Evolutionary conservation across 441 rosid genomes (phyloP), one percentile per base, ranked within the genome.

Genomic region (Erysimum pusillum): DNA sequence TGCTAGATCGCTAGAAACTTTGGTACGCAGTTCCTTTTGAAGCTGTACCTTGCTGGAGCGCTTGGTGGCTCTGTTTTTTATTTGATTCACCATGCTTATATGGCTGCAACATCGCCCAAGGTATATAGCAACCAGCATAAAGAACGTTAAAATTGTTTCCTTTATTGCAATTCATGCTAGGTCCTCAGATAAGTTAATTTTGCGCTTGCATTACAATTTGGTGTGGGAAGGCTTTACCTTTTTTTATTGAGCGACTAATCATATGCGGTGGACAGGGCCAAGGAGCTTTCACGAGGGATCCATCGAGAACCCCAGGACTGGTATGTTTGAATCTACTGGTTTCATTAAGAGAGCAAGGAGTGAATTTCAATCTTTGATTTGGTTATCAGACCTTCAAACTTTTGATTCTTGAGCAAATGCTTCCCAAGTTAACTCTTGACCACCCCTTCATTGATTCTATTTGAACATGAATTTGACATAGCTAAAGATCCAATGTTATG

Each of bases 31-130:
- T 90, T 78, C 80, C 82, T 91, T 76, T 83, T 95, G 75, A 90
- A 88, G 83, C 80, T 95, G 82, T 93, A 93, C 81, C 39, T 95
- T 22, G 96, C 96, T 34, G 97, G 98, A 56, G 97, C 96, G 36
- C 69, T 90, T 70, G 99, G 97, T 72, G 99, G 99, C 36, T 88
- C 99, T 63, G 71, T 88, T 17, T 89, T 91, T 84, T 90, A 81
- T 86, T 76, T 93, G 90, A 78, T 83, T 75, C 91, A 91, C 80
- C 97, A 90, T 71, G 87, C 87, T 35, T 81, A 71, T 63, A n/a
- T 91, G 88, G 89, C 85, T 74, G 39, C 76, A 15, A 76, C 85
- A 64, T 78, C 83, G 53, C 84, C 89, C 15, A 84, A 93, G 96
- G 98, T 95, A 87, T 45, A 44, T 44, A 62, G n/a, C 56, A 57